Percentiles rank a stretch among this genome's conserved stretches.
Conservation (phyloP, 805 yeast species). For the Candida nitratophila region DNA sequence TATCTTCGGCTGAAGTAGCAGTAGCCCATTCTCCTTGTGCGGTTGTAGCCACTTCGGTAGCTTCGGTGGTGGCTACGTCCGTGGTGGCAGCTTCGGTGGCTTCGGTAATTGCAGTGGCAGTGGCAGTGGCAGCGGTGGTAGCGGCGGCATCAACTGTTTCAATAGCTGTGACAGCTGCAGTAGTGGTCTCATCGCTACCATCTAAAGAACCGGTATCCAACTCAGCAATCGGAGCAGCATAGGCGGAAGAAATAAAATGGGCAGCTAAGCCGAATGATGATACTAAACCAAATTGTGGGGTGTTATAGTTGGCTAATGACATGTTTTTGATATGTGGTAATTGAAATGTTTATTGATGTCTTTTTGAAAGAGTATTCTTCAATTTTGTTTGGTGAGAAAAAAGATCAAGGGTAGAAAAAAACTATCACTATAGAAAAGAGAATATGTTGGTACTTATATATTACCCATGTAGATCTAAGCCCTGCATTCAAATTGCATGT, state of each 20-base stretch:
- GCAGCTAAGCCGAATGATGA: neutral
- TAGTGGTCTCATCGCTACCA: neutral
- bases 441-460: no score
- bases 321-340: neutral
- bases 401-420: no score
- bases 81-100: neutral
- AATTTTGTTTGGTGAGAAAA: no score
- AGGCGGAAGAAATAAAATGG: neutral
- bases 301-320: neutral
- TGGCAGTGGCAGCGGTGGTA: neutral
- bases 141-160: conserved; percentile 2
- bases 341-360: neutral
- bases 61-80: neutral
- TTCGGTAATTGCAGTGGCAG: neutral
- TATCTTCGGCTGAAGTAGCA: neutral
- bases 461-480: neutral
- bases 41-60: neutral
- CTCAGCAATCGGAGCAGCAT: conserved; percentile 1
- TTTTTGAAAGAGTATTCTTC: no score
- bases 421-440: no score
- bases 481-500: neutral
- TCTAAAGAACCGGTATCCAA: conserved; percentile 13
- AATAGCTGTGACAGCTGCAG: neutral
- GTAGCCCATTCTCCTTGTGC: neutral
- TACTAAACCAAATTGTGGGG: neutral